phyloP scores from a whole-genome alignment of 2,329 filamentous ascomycete genomes.

The Fusarium virguliforme region DNA sequence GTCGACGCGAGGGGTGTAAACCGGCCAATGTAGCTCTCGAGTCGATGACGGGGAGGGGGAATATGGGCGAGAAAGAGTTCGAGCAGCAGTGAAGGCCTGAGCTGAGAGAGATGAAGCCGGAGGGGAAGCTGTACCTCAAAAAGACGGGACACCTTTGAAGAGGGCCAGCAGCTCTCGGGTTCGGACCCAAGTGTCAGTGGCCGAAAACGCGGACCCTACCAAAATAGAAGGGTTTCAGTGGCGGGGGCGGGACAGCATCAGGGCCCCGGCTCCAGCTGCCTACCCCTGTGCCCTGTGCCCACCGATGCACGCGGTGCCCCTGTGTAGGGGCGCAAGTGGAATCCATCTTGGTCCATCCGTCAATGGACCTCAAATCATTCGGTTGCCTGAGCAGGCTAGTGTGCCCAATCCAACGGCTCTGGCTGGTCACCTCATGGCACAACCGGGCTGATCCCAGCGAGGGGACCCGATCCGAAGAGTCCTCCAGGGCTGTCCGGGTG shows the following conservation, averaged over 20 bases:
- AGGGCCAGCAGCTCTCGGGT: constrained; percentile 4
- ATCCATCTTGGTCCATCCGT: not conserved
- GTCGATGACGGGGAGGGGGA: too few species aligned
- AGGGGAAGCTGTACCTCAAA: constrained; percentile 41
- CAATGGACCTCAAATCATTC: too few species aligned
- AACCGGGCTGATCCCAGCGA: constrained; percentile 5
- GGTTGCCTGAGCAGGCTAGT: too few species aligned
- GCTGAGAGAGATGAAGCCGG: constrained; percentile 30
- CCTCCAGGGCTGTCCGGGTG: constrained; percentile 6
- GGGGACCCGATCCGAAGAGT: constrained; percentile 28
- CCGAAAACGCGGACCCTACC: constrained; percentile 25
- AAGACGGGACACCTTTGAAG: constrained; percentile 14
- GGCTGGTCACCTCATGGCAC: not conserved
- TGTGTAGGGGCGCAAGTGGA: constrained; percentile 23
- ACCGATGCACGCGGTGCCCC: constrained; percentile 7
- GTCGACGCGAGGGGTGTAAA: too few species aligned
- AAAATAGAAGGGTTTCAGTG: constrained; percentile 49
- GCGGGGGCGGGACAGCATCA: constrained; percentile 51
- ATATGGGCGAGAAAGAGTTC: not conserved
- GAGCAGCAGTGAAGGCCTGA: constrained; percentile 19
- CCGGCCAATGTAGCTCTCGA: not conserved
- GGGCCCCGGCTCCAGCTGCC: not conserved
- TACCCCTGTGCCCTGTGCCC: too few species aligned
- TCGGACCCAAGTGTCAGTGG: constrained; percentile 36
- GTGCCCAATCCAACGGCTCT: constrained; percentile 9